Percentiles rank a stretch among this genome's conserved stretches.
Evolutionary conservation across 1,139 yeast genomes (phyloP).

Genomic region (Kodamaea arcana): DNA sequence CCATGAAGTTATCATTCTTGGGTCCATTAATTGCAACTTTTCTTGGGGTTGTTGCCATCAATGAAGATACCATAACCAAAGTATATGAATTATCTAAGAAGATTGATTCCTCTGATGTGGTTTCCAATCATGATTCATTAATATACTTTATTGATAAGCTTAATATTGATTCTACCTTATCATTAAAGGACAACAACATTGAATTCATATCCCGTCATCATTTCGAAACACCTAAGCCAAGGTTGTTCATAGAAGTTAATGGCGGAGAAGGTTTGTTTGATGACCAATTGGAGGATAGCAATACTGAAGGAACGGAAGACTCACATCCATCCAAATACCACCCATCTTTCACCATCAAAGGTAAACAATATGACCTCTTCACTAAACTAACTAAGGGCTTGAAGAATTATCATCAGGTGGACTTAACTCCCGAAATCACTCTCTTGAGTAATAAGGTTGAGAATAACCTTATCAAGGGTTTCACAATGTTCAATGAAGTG

Average conservation of each 20-base stretch:
- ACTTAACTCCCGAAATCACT: conserved; percentile 35
- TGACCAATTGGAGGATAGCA: conserved; percentile 13
- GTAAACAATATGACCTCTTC: conserved; percentile 11
- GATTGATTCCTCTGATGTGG: conserved; percentile 7
- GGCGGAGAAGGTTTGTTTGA: conserved; percentile 34
- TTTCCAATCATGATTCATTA: conserved; percentile 15
- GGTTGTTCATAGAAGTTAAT: conserved; percentile 33
- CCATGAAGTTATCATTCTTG: not conserved
- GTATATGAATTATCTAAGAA: conserved; percentile 19
- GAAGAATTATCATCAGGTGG: conserved; percentile 9
- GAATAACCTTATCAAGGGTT: conserved; percentile 27
- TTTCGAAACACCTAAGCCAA: conserved; percentile 17
- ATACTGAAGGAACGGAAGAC: too few relatives aligned
- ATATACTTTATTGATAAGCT: conserved; percentile 40
- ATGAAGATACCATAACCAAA: not conserved
- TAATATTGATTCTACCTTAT: conserved; percentile 31
- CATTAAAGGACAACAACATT: conserved; percentile 26
- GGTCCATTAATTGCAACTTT: not conserved
- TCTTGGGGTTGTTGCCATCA: not conserved
- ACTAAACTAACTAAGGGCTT: conserved; percentile 18
- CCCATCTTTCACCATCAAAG: conserved; percentile 20
- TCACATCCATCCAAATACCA: too few relatives aligned
- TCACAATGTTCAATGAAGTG: conserved; percentile 29
- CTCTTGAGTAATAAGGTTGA: conserved; percentile 20
- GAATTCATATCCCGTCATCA: conserved; percentile 24